Percentiles rank a stretch among this genome's conserved stretches.
Conservation (phyloP, 2,329 filamentous ascomycete species). For the Fusarium sp. region DNA sequence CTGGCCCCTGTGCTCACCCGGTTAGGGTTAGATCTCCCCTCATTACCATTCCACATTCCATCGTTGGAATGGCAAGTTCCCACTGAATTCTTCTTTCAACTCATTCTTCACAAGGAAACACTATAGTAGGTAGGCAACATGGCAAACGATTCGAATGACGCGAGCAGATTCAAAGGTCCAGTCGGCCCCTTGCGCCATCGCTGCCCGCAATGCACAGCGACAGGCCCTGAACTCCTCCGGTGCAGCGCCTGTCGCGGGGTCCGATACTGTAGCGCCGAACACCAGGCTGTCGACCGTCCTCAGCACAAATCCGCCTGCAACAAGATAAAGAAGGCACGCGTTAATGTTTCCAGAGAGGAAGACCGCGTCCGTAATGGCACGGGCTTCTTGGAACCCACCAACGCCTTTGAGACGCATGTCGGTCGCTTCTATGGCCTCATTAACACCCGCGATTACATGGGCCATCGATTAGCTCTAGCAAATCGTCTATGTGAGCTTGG, state of each 20-base stretch:
- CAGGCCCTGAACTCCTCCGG: constrained; percentile 30
- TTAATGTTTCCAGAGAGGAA: constrained; percentile 47
- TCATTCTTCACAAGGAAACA: background rate
- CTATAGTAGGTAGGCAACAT: too few relatives aligned
- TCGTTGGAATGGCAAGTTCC: too few relatives aligned
- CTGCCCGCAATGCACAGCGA: constrained; percentile 9
- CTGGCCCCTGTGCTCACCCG: too few relatives aligned
- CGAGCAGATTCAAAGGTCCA: background rate
- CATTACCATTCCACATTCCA: too few relatives aligned
- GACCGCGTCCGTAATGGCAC: constrained; percentile 45
- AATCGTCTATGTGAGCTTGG: constrained; percentile 41
- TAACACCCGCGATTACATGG: constrained; percentile 53
- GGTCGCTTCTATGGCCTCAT: constrained; percentile 52
- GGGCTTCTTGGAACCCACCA: too few relatives aligned
- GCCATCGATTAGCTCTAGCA: constrained; percentile 16
- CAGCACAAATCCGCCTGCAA: constrained; percentile 53
- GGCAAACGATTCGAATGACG: background rate
- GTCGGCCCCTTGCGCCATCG: constrained; percentile 1
- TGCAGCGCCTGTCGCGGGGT: constrained; percentile 54
- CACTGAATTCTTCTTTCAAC: background rate
- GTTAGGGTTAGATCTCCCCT: too few relatives aligned
- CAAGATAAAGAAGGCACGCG: constrained; percentile 45
- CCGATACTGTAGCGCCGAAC: constrained; percentile 54
- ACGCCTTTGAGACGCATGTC: constrained; percentile 48
- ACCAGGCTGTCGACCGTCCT: constrained; percentile 50